phyloP scores from a whole-genome alignment of 148 eudicot species.

The Heliosperma pusillum region DNA sequence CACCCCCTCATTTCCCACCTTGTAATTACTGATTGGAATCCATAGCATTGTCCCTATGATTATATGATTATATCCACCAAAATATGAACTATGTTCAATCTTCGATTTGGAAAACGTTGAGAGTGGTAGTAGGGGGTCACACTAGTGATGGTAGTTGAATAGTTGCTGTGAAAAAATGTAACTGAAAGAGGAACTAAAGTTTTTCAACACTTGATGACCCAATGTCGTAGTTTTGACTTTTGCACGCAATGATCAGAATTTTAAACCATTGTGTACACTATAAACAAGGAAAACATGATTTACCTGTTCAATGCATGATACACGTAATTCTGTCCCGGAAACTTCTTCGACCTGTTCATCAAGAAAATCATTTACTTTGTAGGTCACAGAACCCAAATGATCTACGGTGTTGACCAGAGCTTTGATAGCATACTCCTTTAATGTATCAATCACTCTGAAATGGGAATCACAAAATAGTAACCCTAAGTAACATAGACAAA shows the following conservation, averaged over 20 bases:
- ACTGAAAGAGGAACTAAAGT: too few relatives aligned
- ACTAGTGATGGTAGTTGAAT: too few relatives aligned
- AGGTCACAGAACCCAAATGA: constrained; percentile 87
- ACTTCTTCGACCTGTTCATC: constrained; percentile 88
- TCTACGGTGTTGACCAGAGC: constrained; percentile 94
- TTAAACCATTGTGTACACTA: not conserved
- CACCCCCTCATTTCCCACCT: too few relatives aligned
- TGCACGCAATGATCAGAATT: not conserved
- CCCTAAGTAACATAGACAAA: constrained; percentile 2
- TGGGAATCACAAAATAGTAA: constrained; percentile 15
- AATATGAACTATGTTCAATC: too few relatives aligned
- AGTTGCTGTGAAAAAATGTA: too few relatives aligned
- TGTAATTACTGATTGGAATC: too few relatives aligned
- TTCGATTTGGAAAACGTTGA: too few relatives aligned
- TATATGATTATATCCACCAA: too few relatives aligned
- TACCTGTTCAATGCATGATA: constrained; percentile 95
- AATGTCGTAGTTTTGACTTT: too few relatives aligned
- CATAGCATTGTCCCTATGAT: too few relatives aligned
- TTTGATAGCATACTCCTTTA: constrained; percentile 82
- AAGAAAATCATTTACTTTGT: constrained; percentile 72
- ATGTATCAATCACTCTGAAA: constrained; percentile 77
- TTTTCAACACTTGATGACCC: too few relatives aligned
- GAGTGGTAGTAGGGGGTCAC: too few relatives aligned
- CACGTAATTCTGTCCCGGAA: constrained; percentile 60
- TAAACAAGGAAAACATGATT: not conserved